Base-by-base conservation (phyloP, 2,329 filamentous ascomycete species). In the Grosmannia serpens region DNA sequence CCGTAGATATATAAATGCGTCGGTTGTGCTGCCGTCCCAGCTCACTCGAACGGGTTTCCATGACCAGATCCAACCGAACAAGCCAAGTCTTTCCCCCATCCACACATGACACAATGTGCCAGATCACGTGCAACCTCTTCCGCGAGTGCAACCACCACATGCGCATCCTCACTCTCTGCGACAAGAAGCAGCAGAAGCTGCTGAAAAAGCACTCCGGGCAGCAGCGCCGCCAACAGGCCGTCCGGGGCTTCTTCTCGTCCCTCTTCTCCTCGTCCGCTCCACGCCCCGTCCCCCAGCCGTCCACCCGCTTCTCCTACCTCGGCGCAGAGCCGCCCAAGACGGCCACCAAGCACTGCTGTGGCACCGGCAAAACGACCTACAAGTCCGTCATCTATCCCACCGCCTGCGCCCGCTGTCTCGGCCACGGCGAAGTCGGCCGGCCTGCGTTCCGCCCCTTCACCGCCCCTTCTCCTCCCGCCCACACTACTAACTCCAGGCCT, bases 111-210 rank as follows among this genome's bases (percentile, higher is more conserved):
- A 20, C 13, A 27, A 61, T 61, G 60, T 61, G 60, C 31, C 38
- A 46, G n/a, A 51, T 58, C 47, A 55, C 33, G 33, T 59, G 54
- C 52, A 13, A 44, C 22, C 56, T 61, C 44, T 61, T 44, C 46
- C 46, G 35, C 27, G 54, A 54, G 7, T 61, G 60, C 27, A 5
- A 33, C 10, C 58, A 61, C 27, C 49, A 61, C 55, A 29, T 44
- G 15, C 60, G 60, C 26, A 46, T 52, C 8, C 57, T 61, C n/a
- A 11, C 26, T 6, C 60, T 61, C 53, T 60, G 60, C 10, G 20
- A 24, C 6, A 44, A 17, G 13, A 29, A 56, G n/a, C 29, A 59
- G 15, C 8, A 47, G 13, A 57, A 62, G 29, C 55, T 47, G 11
- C 51, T 57, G 22, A 29, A 51, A 6, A 7, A 31, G 15, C 56